Conservation (phyloP, 1,284 basidiomycete species). For the Peniophora sp. region DNA sequence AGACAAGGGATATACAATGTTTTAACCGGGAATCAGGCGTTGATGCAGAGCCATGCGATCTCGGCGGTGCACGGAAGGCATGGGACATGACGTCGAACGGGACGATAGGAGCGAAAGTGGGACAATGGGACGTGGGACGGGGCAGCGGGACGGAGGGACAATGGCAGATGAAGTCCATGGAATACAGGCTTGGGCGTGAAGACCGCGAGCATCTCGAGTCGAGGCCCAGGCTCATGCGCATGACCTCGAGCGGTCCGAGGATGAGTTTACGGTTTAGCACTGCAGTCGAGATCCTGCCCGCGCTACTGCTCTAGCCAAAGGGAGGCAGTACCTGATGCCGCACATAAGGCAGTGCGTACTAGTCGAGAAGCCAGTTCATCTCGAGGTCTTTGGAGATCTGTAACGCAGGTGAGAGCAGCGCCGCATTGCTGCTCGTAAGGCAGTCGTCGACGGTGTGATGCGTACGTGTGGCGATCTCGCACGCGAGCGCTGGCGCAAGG, state of each 20-base stretch:
- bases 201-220: constrained; percentile 83
- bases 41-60: too few species aligned
- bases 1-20: too few species aligned
- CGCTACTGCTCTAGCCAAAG: constrained; percentile 33
- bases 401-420: constrained; percentile 60
- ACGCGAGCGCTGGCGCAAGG: constrained; percentile 70
- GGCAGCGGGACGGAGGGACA: too few species aligned
- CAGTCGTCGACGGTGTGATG: constrained; percentile 53
- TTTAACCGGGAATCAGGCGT: too few species aligned
- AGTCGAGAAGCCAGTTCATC: constrained; percentile 68
- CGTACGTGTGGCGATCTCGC: constrained; percentile 65
- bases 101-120: too few species aligned
- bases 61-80: too few species aligned
- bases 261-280: constrained; percentile 65
- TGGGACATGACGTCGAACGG: too few species aligned
- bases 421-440: constrained; percentile 47
- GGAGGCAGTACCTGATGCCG: constrained; percentile 59
- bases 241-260: constrained; percentile 69
- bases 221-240: constrained; percentile 65
- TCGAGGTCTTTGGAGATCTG: constrained; percentile 75
- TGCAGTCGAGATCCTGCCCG: constrained; percentile 32
- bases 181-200: constrained; percentile 78
- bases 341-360: constrained; percentile 61
- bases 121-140: too few species aligned
- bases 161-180: constrained; percentile 61